A percentile compares a stretch with the other conserved stretches of the same genome.
Conservation (phyloP, 2,329 filamentous ascomycete genomes). For the Cladosporium sp. region DNA sequence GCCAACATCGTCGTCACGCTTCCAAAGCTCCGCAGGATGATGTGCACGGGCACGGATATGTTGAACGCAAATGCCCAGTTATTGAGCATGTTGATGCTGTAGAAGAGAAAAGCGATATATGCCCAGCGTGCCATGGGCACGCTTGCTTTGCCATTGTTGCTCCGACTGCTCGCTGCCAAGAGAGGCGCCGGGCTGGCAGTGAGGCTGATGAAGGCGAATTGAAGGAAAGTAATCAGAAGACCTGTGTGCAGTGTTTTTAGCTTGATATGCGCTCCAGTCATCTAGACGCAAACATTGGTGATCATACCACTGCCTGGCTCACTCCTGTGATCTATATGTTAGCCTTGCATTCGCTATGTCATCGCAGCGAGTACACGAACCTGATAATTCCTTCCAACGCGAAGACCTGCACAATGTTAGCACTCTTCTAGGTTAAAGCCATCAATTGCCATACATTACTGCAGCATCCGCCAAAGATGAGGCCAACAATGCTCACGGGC, state of each 20-base stretch:
- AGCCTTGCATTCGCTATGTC: neutral
- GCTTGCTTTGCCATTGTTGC: slow-evolving; percentile 33
- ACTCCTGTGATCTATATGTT: slow-evolving; percentile 49
- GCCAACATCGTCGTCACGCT: slow-evolving; percentile 93
- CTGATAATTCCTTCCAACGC: slow-evolving; percentile 92
- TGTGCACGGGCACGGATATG: slow-evolving; percentile 94
- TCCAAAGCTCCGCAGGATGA: slow-evolving; percentile 90
- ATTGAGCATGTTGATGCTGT: slow-evolving; percentile 90
- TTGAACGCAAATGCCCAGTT: slow-evolving; percentile 97
- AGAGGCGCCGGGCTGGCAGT: slow-evolving; percentile 26
- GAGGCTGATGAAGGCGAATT: slow-evolving; percentile 60
- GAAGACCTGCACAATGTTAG: slow-evolving; percentile 62
- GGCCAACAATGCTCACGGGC: slow-evolving; percentile 56
- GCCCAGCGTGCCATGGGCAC: slow-evolving; percentile 83
- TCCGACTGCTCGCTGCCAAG: neutral
- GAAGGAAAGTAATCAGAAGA: slow-evolving; percentile 53
- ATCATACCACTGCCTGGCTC: slow-evolving; percentile 73
- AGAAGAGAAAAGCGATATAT: slow-evolving; percentile 85
- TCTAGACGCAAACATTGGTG: neutral
- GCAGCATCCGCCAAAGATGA: slow-evolving; percentile 95
- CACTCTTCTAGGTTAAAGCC: slow-evolving; percentile 1
- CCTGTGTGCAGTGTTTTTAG: slow-evolving; percentile 43
- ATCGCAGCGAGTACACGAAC: slow-evolving; percentile 51
- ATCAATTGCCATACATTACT: slow-evolving; percentile 64
- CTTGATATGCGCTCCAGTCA: neutral